Evolutionary conservation across 495 filamentous ascomycete species (phyloP).

Genomic region (Tuber aestivum): DNA sequence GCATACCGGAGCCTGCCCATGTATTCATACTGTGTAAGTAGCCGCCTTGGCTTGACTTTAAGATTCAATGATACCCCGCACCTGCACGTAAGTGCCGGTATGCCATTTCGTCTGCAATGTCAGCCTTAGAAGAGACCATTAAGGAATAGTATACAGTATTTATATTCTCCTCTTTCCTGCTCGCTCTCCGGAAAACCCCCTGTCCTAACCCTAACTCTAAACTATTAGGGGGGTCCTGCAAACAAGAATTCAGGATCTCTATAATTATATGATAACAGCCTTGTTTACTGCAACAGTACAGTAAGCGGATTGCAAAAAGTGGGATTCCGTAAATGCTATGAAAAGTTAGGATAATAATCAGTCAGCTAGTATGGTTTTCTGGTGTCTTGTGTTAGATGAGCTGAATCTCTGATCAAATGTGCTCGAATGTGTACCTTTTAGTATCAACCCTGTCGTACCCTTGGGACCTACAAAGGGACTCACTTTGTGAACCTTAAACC

Average conservation of each 20-base stretch:
- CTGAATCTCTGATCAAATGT: no score
- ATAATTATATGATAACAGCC: neutral
- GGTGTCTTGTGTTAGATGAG: neutral
- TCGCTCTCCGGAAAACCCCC: neutral
- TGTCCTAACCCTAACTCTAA: neutral
- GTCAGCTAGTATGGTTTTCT: neutral
- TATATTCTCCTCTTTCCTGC: neutral
- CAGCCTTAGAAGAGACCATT: neutral
- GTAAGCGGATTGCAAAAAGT: neutral
- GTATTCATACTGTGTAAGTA: no score
- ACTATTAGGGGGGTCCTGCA: neutral
- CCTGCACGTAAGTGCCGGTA: neutral
- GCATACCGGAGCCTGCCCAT: neutral
- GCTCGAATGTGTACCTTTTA: no score
- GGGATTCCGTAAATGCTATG: neutral
- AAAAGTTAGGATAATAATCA: neutral
- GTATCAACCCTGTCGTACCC: no score
- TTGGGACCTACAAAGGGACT: no score
- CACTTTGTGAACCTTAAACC: no score
- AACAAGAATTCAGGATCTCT: neutral
- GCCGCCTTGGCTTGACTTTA: neutral
- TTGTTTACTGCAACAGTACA: neutral
- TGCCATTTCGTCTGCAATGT: neutral
- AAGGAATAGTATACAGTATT: neutral
- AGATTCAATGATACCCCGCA: neutral